Percentiles rank a stretch among this genome's conserved stretches.
phyloP scores from a whole-genome alignment of 805 yeast genomes.

The Myxozyma geophila region DNA sequence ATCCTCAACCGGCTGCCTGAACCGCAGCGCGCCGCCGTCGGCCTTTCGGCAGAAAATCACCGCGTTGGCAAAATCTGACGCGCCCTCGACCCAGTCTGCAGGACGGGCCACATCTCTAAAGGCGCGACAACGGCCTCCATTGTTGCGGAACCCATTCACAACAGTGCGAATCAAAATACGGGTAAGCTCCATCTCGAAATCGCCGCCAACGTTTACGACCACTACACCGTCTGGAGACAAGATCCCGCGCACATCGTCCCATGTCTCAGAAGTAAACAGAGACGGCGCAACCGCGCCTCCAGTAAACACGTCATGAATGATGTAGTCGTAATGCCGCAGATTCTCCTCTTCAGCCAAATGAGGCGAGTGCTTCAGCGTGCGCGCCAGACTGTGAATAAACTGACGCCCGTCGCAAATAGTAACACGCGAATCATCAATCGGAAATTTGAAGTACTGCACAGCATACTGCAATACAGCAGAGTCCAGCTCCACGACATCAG shows the following conservation, averaged over 20 bases:
- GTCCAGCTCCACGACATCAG: conserved; percentile 31
- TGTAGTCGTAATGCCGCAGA: conserved; percentile 25
- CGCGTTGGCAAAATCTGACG: conserved; percentile 18
- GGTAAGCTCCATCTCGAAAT: conserved; percentile 9
- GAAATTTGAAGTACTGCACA: conserved; percentile 26
- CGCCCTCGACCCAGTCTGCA: not conserved
- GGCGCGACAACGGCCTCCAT: conserved; percentile 24
- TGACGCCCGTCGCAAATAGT: conserved; percentile 21
- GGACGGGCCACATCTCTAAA: conserved; percentile 13
- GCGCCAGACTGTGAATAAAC: conserved; percentile 14
- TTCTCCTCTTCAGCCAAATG: conserved; percentile 6
- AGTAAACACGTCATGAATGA: conserved; percentile 33
- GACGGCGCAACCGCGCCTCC: conserved; percentile 31
- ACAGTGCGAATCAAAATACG: conserved; percentile 24
- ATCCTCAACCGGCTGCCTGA: conserved; percentile 19
- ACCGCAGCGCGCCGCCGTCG: conserved; percentile 15
- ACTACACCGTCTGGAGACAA: conserved; percentile 32
- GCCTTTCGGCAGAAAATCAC: conserved; percentile 31
- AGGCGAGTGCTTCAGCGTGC: not conserved
- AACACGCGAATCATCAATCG: conserved; percentile 12
- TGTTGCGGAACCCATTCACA: conserved; percentile 13
- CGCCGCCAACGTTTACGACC: conserved; percentile 33
- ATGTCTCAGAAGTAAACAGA: conserved; percentile 29
- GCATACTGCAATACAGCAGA: conserved; percentile 26
- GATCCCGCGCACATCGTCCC: conserved; percentile 22